Base-by-base conservation (phyloP, 2,329 filamentous ascomycete genomes). In the Fusarium pininemorale region DNA sequence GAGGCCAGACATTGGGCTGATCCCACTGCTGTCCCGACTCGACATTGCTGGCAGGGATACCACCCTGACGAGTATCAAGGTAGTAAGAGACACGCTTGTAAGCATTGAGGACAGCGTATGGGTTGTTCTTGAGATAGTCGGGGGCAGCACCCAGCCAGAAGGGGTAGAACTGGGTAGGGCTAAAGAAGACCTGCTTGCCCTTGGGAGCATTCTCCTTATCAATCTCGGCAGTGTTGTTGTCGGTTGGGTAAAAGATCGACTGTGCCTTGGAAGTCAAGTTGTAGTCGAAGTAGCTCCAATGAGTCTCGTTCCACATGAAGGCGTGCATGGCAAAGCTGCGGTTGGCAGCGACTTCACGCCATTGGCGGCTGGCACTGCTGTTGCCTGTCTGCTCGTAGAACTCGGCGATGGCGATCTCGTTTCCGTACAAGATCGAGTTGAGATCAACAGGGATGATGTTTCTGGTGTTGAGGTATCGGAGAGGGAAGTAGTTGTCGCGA, bases 101-200 rank as follows among this genome's bases (percentile, higher is more conserved):
- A 1, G 87, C 88, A 24, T 81, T 83, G 62, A 85, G 84, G 30
- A 93, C 85, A 7, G 90, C 88, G 26, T 85, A 83, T 1, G 91
- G 88, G 78, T 92, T 89, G 70, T 88, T 82, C 78, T 87, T 89
- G 72, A 93, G 84, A 66, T 85, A 81, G 1, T 80, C 77, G 0
- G 90, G 90, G 0, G 90, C 91, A 3, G 91, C 90, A 26, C 91
- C 90, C 4, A 89, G 88, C 90, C 91, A 93, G 85, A 92, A 92
- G 5, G 91, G 91, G 78, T 90, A 92, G 80, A 91, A 89, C 78
- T 92, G 90, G 1, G 87, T 87, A 14, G 88, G 80, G 66, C 87
- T 82, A 78, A 92, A 91, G 66, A 87, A 77, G 28, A 91, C 83
- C 78, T 92, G 89, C 44, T 87, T 80, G 45, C 87, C 90, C 3